A percentile compares a stretch with the other conserved stretches of the same genome.
Evolutionary conservation across 306 rosid genomes (phyloP).

Genomic region (Trichosanthes truncata): DNA sequence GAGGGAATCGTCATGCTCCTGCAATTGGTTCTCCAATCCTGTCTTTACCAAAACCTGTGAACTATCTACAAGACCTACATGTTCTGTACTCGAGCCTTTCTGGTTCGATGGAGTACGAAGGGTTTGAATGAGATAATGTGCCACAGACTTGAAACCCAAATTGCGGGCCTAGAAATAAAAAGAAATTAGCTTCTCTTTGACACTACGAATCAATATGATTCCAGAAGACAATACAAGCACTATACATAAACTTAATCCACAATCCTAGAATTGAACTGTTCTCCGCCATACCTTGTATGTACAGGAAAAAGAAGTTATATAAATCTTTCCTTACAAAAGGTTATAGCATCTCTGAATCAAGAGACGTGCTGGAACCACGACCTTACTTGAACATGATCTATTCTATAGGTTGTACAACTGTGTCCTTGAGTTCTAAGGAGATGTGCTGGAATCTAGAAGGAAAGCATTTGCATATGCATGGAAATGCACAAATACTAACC

Average conservation of each 20-base stretch:
- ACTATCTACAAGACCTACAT: background rate
- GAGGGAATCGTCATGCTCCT: background rate
- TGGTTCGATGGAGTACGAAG: background rate
- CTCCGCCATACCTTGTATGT: background rate
- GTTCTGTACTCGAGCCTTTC: conserved; percentile 12
- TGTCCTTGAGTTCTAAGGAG: background rate
- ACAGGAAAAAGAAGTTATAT: background rate
- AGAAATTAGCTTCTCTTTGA: background rate
- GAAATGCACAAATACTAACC: conserved; percentile 29
- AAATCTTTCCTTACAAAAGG: background rate
- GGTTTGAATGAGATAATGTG: conserved; percentile 42
- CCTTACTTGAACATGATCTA: background rate
- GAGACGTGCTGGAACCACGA: background rate
- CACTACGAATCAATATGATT: background rate
- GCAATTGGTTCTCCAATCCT: background rate
- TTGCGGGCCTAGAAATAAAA: conserved; percentile 16
- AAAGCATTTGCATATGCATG: background rate
- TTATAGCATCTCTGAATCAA: background rate
- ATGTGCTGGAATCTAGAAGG: background rate
- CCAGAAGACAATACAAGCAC: background rate
- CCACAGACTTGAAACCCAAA: conserved; percentile 43
- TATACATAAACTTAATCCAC: background rate
- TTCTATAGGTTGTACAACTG: no score
- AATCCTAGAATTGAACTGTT: background rate
- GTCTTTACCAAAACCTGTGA: background rate